Evolutionary conservation across 2,329 filamentous ascomycete species (phyloP), one percentile per base, ranked within the genome.

Genomic region (Stagonosporopsis vannaccii): DNA sequence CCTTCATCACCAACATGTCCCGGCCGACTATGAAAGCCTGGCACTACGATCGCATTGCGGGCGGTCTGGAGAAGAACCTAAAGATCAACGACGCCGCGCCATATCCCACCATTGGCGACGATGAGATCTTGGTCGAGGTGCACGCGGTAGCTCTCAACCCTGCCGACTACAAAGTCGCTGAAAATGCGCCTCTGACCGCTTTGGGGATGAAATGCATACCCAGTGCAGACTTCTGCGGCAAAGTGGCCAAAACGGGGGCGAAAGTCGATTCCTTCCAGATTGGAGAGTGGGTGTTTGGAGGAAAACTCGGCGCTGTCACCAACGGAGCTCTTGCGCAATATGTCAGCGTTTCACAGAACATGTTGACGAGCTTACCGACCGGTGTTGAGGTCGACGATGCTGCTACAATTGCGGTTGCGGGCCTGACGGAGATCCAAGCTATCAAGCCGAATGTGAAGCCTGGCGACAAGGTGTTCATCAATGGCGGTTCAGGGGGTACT

Each of bases 111-210:
- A 72, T 71, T 39, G 75, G 60, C 56, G 74, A 72, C 41, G 67
- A 79, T 33, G 78, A 85, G 58, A 68, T 87, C 40, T 79, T 89
- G 13, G 75, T 89, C 44, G 75, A 82, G 59, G 82, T 89, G 7
- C 72, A 82, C 54, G 76, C 79, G 53, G 78, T 80, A 23, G 75
- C 82, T 22, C 68, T 89, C 60, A 90, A 89, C 68, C 86, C 86
- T 0, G 83, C 83, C 25, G 88, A 90, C 78, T 84, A 86, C 79
- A 90, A 90, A 71, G 61, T 84, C 2, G 78, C 84, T 9, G 86
- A 89, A 66, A 73, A 81, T 25, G 72, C 64, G 33, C 62, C 62
- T 1, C 26, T 69, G 12, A 61, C 59, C 20, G 55, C 67, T 5
- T 20, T 80, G 2, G 51, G 83, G 6, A 70, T 79, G 4, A 74